These are phyloP conservation scores for Fraxinus cuspidata DNA, from an alignment of 257 asterid genomes.

Conservation along the genomic window DNA sequence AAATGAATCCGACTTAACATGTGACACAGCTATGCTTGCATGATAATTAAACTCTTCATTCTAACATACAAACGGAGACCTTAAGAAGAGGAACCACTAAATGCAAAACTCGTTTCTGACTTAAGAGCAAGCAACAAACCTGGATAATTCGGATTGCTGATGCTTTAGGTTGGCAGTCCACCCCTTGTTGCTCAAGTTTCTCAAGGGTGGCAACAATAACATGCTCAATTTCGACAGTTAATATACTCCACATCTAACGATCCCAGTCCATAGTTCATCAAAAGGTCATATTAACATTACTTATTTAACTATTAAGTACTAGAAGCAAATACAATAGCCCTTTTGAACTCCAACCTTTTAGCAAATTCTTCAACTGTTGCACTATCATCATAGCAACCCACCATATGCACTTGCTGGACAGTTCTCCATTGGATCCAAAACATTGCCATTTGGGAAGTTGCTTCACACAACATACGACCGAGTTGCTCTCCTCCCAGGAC, in stretches of 20 bases:
- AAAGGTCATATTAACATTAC: neutral
- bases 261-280: conserved; percentile 19
- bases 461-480: conserved; percentile 93
- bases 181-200: conserved; percentile 83
- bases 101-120: neutral
- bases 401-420: conserved; percentile 96
- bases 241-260: conserved; percentile 77
- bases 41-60: no score
- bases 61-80: neutral
- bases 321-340: neutral
- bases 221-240: conserved; percentile 91
- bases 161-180: conserved; percentile 95
- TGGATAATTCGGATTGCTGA: conserved; percentile 82
- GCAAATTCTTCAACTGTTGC: conserved; percentile 82
- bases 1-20: neutral
- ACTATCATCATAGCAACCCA: conserved; percentile 83
- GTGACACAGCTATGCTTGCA: no score
- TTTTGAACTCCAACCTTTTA: conserved; percentile 48
- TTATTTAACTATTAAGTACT: neutral
- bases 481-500: conserved; percentile 95
- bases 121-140: conserved; percentile 38
- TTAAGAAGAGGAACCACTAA: neutral
- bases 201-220: conserved; percentile 87
- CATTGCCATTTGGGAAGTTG: conserved; percentile 72
- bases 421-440: conserved; percentile 75